Percentiles rank a stretch among this genome's conserved stretches.
Conservation (phyloP, 129 eudicot species). For the Heracleum sosnowskyi region DNA sequence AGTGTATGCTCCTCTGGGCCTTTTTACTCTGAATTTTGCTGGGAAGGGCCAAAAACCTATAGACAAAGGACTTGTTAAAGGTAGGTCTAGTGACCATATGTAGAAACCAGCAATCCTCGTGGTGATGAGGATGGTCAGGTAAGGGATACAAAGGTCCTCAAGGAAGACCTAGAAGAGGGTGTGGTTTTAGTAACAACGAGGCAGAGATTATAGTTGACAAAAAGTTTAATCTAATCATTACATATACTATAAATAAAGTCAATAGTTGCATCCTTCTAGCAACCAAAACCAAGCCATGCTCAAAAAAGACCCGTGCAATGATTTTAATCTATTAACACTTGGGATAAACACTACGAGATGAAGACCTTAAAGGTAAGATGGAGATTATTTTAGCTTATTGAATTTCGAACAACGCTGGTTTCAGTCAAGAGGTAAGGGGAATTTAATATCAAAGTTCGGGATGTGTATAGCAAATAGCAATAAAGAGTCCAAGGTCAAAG, state of each 20-base stretch:
- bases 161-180: not conserved
- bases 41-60: not conserved
- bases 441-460: not conserved
- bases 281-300: not conserved
- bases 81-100: not conserved
- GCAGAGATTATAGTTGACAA: not conserved
- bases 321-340: not conserved
- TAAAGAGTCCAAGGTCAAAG: not conserved
- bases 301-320: not conserved
- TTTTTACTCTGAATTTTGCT: not conserved
- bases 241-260: not conserved
- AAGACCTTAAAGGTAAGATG: not conserved
- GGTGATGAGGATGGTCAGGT: not conserved
- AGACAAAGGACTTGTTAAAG: not conserved
- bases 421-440: not conserved
- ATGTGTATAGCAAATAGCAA: not conserved
- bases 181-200: not conserved
- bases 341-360: not conserved
- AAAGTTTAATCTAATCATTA: not conserved
- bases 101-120: not conserved
- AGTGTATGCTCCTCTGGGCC: not conserved
- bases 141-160: not conserved
- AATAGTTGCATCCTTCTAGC: not conserved
- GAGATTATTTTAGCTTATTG: not conserved
- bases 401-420: not conserved